phyloP scores from a whole-genome alignment of 352 stramenopile species.

The Aphanomyces stellatus region DNA sequence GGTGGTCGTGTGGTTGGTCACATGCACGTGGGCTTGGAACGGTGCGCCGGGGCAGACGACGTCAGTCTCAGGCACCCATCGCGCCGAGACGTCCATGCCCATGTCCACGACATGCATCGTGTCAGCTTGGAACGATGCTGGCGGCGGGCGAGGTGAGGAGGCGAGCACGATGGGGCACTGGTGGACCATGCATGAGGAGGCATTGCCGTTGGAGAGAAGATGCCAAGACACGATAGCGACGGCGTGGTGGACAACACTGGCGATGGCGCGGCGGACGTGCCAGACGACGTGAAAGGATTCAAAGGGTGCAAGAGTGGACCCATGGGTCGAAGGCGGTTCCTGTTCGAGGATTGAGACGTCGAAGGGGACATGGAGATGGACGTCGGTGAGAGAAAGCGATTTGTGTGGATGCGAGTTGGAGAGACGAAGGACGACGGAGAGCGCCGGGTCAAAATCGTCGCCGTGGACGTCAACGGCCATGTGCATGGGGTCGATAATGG shows the following conservation, averaged over 20 bases:
- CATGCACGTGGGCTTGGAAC: background rate
- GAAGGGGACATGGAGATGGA: background rate
- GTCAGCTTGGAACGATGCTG: no score
- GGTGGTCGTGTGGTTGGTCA: background rate
- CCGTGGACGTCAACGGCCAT: background rate
- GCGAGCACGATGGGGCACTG: no score
- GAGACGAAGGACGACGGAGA: background rate
- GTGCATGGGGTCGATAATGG: background rate
- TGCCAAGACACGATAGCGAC: background rate
- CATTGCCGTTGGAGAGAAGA: no score
- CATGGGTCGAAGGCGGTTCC: background rate
- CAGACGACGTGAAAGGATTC: slow-evolving; percentile 8
- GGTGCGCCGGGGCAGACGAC: background rate
- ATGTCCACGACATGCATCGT: background rate
- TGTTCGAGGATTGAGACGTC: background rate
- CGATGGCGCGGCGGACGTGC: background rate
- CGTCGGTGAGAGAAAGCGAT: background rate
- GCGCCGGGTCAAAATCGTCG: background rate
- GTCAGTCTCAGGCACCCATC: background rate
- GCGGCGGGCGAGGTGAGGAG: no score
- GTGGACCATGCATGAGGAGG: no score
- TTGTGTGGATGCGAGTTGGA: background rate
- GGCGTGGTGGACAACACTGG: background rate
- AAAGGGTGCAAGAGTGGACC: background rate
- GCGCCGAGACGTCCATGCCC: background rate